A percentile compares a stretch with the other conserved stretches of the same genome.
Evolutionary conservation across 164 flowering plant genomes (phyloP).

Genomic region (Dillenia turbinata): DNA sequence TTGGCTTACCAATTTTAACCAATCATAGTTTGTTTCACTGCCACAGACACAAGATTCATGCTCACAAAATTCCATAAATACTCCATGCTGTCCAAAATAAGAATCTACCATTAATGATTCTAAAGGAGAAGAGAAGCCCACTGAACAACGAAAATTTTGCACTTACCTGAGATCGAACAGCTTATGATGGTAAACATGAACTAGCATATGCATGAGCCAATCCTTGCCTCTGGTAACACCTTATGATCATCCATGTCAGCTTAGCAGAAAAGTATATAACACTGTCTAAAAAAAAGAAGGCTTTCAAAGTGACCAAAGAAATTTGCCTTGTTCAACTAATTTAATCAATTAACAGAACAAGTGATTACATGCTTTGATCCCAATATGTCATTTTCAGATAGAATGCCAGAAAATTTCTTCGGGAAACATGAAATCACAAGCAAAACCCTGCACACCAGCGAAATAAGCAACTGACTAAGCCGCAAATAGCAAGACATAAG

Average conservation of each 20-base stretch:
- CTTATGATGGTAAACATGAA: slow-evolving; percentile 41
- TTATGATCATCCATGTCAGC: slow-evolving; percentile 30
- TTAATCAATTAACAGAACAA: slow-evolving; percentile 1
- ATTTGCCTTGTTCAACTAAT: neutral
- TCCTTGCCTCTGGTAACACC: slow-evolving; percentile 72
- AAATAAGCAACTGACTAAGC: slow-evolving; percentile 8
- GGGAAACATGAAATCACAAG: slow-evolving; percentile 58
- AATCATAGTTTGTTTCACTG: slow-evolving; percentile 22
- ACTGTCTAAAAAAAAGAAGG: neutral
- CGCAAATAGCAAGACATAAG: too few relatives aligned
- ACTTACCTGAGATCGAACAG: slow-evolving; percentile 52
- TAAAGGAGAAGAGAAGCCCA: neutral
- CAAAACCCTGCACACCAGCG: slow-evolving; percentile 58
- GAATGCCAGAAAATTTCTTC: slow-evolving; percentile 58
- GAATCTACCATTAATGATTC: slow-evolving; percentile 4
- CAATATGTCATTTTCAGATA: slow-evolving; percentile 67
- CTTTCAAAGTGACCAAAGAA: slow-evolving; percentile 1
- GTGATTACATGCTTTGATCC: slow-evolving; percentile 72
- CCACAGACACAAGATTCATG: slow-evolving; percentile 42
- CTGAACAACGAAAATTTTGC: neutral
- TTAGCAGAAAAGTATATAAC: slow-evolving; percentile 12
- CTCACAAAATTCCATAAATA: slow-evolving; percentile 56
- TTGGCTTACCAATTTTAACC: slow-evolving; percentile 54
- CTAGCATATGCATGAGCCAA: slow-evolving; percentile 57
- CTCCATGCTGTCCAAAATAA: slow-evolving; percentile 49